Conservation (phyloP, 176 grass and related monocot species). For the Oryza coarctata region DNA sequence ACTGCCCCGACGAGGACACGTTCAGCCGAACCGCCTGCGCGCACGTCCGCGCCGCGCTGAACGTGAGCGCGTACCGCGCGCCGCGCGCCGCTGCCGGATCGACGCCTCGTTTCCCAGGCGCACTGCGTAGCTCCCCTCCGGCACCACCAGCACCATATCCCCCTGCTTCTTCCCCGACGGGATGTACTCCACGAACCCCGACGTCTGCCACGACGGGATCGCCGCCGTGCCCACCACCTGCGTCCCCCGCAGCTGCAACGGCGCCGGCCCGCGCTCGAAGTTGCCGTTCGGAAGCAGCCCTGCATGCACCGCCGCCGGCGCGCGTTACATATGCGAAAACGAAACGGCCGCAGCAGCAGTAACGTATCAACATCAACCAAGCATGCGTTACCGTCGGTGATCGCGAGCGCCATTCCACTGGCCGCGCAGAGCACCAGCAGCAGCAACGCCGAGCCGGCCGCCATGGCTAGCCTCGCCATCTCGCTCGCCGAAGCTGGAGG, state of each 20-base stretch:
- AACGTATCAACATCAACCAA: background rate
- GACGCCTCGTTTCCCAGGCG: conserved; percentile 87
- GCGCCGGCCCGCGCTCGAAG: conserved; percentile 63
- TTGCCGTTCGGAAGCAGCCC: conserved; percentile 84
- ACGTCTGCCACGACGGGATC: conserved; percentile 64
- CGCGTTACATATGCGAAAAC: background rate
- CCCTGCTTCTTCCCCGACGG: conserved; percentile 72
- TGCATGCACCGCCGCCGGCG: conserved; percentile 19
- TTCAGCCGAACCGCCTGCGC: conserved; percentile 76
- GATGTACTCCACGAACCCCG: conserved; percentile 86
- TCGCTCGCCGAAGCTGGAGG: conserved; percentile 4
- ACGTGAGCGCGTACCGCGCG: conserved; percentile 68
- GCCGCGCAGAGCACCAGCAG: conserved; percentile 32
- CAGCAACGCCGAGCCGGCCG: conserved; percentile 28
- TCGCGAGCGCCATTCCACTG: conserved; percentile 35
- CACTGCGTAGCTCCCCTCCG: conserved; percentile 74
- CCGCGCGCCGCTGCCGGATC: conserved; percentile 55
- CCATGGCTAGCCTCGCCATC: conserved; percentile 36
- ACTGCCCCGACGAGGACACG: conserved; percentile 70
- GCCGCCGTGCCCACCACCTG: conserved; percentile 48
- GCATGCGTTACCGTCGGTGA: conserved; percentile 56
- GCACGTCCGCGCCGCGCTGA: conserved; percentile 85
- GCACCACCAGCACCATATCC: conserved; percentile 77
- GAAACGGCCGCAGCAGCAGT: background rate
- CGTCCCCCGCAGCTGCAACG: conserved; percentile 66